Percentiles rank a stretch among this genome's conserved stretches.
Evolutionary conservation across 148 eudicot species (phyloP).

Genomic region (Camellia granthamiana): DNA sequence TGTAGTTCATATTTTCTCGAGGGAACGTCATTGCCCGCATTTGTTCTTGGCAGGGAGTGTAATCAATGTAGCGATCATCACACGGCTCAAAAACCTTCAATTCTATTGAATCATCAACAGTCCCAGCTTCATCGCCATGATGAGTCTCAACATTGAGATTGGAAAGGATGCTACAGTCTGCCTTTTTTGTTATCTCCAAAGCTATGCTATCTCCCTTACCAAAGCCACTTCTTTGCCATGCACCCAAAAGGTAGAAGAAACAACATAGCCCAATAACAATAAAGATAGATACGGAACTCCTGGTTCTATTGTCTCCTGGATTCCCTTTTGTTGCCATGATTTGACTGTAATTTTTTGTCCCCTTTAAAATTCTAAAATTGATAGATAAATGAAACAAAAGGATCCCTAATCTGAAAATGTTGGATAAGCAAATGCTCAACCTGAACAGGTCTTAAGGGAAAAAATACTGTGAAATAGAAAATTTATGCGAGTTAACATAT

Average conservation of each 20-base stretch:
- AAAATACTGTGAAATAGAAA: background rate
- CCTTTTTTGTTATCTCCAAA: constrained; percentile 34
- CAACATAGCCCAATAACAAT: constrained; percentile 41
- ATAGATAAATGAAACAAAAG: background rate
- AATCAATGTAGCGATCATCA: constrained; percentile 34
- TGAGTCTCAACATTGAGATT: constrained; percentile 36
- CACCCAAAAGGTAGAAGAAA: constrained; percentile 43
- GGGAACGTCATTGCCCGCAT: constrained; percentile 53
- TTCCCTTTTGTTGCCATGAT: constrained; percentile 47
- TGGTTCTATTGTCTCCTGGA: constrained; percentile 41
- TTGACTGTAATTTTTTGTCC: constrained; percentile 15
- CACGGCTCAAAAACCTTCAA: constrained; percentile 35
- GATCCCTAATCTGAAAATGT: background rate
- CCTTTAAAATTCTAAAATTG: background rate
- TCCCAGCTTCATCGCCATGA: constrained; percentile 30
- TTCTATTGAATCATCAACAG: constrained; percentile 21
- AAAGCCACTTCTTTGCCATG: constrained; percentile 56
- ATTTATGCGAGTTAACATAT: background rate
- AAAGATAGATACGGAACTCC: constrained; percentile 31
- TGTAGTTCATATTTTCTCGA: constrained; percentile 47
- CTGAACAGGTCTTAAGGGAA: background rate
- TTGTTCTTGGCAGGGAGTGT: constrained; percentile 56
- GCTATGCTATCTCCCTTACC: constrained; percentile 53
- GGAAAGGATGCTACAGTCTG: constrained; percentile 35
- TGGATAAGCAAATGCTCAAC: background rate